These are phyloP conservation scores for Hemisphaericaspora xylofermentans DNA, from an alignment of 1,139 yeast genomes.

Conservation along the genomic window DNA sequence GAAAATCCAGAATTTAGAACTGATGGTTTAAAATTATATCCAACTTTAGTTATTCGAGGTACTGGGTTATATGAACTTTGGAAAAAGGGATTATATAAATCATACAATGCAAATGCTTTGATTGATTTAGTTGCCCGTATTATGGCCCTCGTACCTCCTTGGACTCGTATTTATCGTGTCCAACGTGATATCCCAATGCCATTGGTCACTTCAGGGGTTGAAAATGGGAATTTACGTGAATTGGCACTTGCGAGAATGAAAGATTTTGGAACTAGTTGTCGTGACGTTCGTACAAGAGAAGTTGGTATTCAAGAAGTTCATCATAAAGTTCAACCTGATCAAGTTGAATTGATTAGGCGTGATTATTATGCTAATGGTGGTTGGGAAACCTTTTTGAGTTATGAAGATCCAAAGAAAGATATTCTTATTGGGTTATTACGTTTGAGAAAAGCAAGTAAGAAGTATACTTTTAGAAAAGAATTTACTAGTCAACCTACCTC, in stretches of 20 bases:
- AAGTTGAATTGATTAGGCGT: conserved; percentile 90
- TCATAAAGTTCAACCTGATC: conserved; percentile 95
- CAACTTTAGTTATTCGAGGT: conserved; percentile 95
- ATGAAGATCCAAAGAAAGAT: conserved; percentile 97
- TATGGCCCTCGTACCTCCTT: conserved; percentile 94
- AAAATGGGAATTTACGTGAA: conserved; percentile 94
- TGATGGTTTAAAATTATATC: conserved; percentile 93
- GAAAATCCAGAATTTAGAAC: conserved; percentile 97
- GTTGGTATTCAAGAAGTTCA: conserved; percentile 99
- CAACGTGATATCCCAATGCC: conserved; percentile 99
- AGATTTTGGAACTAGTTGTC: conserved; percentile 92
- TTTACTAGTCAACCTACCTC: conserved; percentile 83
- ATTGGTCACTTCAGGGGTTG: conserved; percentile 95
- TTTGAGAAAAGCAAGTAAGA: conserved; percentile 84
- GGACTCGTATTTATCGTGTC: conserved; percentile 98
- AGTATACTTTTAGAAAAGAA: conserved; percentile 88
- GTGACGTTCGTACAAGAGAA: conserved; percentile 98
- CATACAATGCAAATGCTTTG: conserved; percentile 91
- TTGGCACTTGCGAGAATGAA: conserved; percentile 96
- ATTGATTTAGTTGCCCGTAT: conserved; percentile 94
- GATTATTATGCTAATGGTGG: conserved; percentile 98
- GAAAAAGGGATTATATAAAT: conserved; percentile 93
- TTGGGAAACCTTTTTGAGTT: conserved; percentile 95
- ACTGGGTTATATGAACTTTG: conserved; percentile 96
- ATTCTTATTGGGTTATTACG: conserved; percentile 88